Evolutionary conservation across 2,329 filamentous ascomycete species (phyloP).

Genomic region (Colletotrichum endophyticum): DNA sequence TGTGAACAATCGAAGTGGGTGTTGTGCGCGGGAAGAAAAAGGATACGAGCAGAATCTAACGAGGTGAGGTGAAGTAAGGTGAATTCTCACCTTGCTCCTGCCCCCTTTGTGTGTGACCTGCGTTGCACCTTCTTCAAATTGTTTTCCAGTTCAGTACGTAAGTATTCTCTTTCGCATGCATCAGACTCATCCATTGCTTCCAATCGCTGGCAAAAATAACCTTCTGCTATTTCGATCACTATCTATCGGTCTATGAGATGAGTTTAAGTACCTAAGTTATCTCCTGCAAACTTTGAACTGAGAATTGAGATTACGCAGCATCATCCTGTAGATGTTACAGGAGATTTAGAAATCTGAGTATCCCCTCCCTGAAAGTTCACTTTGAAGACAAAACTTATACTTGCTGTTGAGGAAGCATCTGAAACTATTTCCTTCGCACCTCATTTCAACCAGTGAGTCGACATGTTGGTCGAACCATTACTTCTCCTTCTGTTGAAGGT

Average conservation of each 20-base stretch:
- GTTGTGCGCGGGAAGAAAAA: background rate
- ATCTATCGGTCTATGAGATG: background rate
- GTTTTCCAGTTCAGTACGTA: background rate
- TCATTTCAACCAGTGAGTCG: background rate
- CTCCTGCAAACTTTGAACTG: background rate
- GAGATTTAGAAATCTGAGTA: background rate
- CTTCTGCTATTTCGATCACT: background rate
- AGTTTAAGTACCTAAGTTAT: background rate
- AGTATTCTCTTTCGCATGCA: background rate
- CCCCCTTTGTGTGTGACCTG: background rate
- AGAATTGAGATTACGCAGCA: background rate
- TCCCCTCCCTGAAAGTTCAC: background rate
- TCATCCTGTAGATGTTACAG: background rate
- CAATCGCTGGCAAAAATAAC: accelerated
- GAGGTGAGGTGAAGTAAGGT: background rate
- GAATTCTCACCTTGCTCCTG: background rate
- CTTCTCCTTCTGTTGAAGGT: background rate
- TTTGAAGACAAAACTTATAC: background rate
- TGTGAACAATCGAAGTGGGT: background rate
- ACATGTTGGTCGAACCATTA: background rate
- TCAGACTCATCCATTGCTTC: background rate
- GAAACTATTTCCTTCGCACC: background rate
- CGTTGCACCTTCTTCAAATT: background rate
- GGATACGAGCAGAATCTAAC: background rate
- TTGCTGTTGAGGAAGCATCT: background rate